phyloP scores from a whole-genome alignment of 495 filamentous ascomycete species.

The Aspergillus taichungensis region DNA sequence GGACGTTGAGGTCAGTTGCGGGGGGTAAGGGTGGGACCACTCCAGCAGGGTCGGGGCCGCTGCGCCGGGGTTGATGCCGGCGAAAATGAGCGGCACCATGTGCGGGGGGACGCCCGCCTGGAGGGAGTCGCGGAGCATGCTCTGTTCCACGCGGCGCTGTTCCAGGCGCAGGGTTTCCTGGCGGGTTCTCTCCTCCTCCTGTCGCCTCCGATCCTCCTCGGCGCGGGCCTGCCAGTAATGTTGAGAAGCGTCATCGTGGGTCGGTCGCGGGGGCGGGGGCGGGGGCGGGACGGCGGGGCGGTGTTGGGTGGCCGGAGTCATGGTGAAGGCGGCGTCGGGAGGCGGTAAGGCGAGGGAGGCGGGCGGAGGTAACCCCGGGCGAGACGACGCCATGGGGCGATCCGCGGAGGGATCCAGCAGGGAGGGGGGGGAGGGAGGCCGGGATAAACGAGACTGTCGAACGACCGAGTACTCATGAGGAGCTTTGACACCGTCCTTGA shows the following conservation, averaged over 20 bases:
- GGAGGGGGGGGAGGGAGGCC: conserved; percentile 22
- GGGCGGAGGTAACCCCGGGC: conserved; percentile 30
- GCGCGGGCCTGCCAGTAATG: conserved; percentile 74
- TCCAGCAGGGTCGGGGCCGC: conserved; percentile 54
- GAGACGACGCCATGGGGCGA: conserved; percentile 28
- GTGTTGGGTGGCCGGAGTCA: conserved; percentile 27
- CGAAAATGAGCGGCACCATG: conserved; percentile 84
- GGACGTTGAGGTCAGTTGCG: conserved; percentile 26
- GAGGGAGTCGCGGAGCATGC: conserved; percentile 75
- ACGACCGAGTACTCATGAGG: conserved; percentile 32
- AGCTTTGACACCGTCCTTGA: conserved; percentile 31
- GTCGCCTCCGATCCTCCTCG: conserved; percentile 75
- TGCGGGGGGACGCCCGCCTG: conserved; percentile 74
- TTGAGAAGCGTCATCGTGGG: conserved; percentile 70
- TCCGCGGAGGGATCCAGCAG: conserved; percentile 7
- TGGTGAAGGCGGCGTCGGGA: conserved; percentile 24
- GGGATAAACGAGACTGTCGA: conserved; percentile 24
- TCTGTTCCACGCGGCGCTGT: conserved; percentile 73
- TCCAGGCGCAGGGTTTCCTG: conserved; percentile 73
- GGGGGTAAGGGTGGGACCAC: conserved; percentile 49
- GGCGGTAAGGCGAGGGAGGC: conserved; percentile 28
- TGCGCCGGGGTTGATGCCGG: conserved; percentile 65
- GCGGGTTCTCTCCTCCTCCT: conserved; percentile 82
- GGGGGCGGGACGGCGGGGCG: conserved; percentile 51
- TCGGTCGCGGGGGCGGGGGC: conserved; percentile 63